Evolutionary conservation across 768 basidiomycete genomes (phyloP).

Genomic region (Leucosporidium yakuticum): DNA sequence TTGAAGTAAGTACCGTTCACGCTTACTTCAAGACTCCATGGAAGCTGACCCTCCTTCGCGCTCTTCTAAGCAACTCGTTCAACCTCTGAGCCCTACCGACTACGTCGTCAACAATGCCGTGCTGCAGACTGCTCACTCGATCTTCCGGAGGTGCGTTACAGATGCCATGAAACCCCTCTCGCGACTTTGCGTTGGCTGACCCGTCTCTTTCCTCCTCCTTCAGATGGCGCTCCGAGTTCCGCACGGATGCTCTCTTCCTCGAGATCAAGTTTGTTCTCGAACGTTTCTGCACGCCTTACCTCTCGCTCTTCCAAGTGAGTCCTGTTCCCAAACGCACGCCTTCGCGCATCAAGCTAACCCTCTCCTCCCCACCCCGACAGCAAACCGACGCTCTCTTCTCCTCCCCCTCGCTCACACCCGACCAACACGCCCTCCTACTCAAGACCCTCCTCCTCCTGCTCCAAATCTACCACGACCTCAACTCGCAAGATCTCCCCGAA

Average conservation of each 20-base stretch:
- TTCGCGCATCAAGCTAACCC: not conserved
- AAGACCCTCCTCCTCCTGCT: constrained; percentile 71
- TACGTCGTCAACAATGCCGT: constrained; percentile 84
- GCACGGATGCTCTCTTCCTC: constrained; percentile 76
- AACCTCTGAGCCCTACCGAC: constrained; percentile 69
- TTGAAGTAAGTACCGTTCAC: constrained; percentile 64
- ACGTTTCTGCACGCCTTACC: constrained; percentile 76
- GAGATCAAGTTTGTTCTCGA: constrained; percentile 86
- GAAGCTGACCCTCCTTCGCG: not conserved
- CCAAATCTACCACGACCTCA: constrained; percentile 88
- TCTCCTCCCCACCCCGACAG: constrained; percentile 20
- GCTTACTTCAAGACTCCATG: too few species aligned
- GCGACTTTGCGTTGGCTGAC: not conserved
- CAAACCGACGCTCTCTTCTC: constrained; percentile 48
- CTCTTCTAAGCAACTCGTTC: constrained; percentile 71
- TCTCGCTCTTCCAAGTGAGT: constrained; percentile 68
- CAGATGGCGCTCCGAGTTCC: constrained; percentile 84
- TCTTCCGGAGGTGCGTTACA: constrained; percentile 56
- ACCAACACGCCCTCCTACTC: constrained; percentile 52
- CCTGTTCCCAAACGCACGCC: not conserved
- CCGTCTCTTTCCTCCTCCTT: constrained; percentile 19
- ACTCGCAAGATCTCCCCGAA: constrained; percentile 89
- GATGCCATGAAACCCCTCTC: not conserved
- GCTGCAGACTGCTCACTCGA: constrained; percentile 89
- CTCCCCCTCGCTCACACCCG: constrained; percentile 35